phyloP scores from a whole-genome alignment of 495 filamentous ascomycete genomes.

The Podospora didyma region DNA sequence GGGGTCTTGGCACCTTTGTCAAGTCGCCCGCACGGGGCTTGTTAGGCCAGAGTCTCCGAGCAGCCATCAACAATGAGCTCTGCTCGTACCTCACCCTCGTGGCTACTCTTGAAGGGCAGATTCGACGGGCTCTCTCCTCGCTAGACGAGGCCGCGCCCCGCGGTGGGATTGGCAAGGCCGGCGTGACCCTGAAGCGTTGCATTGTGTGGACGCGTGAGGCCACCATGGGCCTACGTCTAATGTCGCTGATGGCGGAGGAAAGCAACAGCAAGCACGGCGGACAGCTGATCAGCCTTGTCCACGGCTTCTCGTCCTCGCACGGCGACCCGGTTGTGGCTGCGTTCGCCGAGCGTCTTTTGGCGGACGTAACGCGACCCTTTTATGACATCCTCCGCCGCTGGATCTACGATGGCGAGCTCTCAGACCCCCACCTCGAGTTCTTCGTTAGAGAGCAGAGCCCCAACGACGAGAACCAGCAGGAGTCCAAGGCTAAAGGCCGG shows the following conservation, averaged over 20 bases:
- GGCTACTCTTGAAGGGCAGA: conserved; percentile 90
- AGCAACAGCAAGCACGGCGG: conserved; percentile 82
- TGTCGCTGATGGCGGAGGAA: conserved; percentile 92
- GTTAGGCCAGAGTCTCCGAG: conserved; percentile 89
- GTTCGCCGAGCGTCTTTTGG: conserved; percentile 88
- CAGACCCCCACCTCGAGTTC: conserved; percentile 93
- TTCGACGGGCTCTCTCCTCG: conserved; percentile 70
- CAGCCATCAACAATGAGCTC: conserved; percentile 79
- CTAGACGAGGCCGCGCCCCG: conserved; percentile 61
- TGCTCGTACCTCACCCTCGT: conserved; percentile 90
- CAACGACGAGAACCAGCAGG: conserved; percentile 39
- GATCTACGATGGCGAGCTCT: conserved; percentile 98
- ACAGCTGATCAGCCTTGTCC: conserved; percentile 89
- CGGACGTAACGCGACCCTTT: conserved; percentile 91
- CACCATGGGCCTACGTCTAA: conserved; percentile 90
- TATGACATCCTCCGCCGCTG: conserved; percentile 94
- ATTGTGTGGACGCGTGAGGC: conserved; percentile 97
- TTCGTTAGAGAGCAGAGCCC: conserved; percentile 76
- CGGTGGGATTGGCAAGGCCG: conserved; percentile 71
- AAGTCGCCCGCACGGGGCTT: conserved; percentile 62
- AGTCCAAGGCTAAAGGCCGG: conserved; percentile 60
- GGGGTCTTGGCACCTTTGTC: conserved; percentile 72
- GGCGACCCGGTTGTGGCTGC: conserved; percentile 92
- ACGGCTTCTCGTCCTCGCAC: conserved; percentile 87
- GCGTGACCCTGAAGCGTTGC: conserved; percentile 94